phyloP scores from a whole-genome alignment of 2,329 filamentous ascomycete genomes.

The Colletotrichum agaves region DNA sequence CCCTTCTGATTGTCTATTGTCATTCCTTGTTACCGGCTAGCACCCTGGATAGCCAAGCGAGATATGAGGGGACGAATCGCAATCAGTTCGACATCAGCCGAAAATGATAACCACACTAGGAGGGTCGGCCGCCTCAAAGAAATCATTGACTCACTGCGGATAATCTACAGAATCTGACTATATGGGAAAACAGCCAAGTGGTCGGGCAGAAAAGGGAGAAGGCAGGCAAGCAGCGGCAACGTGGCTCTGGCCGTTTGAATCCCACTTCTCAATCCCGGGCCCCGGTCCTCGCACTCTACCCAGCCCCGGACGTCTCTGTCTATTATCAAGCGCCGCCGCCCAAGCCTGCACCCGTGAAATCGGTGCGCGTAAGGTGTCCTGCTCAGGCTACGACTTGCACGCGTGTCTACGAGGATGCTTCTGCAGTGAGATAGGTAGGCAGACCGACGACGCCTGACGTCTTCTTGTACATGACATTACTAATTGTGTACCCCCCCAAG shows the following conservation, averaged over 20 bases:
- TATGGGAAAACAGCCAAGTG: background rate
- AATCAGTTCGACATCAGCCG: conserved; percentile 10
- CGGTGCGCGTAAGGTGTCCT: background rate
- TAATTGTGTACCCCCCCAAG: too few species aligned
- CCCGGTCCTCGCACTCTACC: conserved; percentile 16
- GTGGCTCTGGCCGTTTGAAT: conserved; percentile 3
- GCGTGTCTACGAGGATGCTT: background rate
- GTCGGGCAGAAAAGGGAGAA: background rate
- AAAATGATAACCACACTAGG: background rate
- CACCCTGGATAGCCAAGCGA: conserved; percentile 4
- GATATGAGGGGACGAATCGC: conserved; percentile 12
- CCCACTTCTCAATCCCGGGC: background rate
- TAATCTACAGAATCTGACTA: background rate
- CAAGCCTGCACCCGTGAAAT: background rate
- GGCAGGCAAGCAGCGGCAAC: background rate
- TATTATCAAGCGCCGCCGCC: too few species aligned
- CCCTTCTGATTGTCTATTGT: background rate
- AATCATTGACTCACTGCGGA: background rate
- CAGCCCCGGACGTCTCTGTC: conserved; percentile 1
- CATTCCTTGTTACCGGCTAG: background rate
- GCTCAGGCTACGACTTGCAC: background rate
- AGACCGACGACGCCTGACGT: background rate
- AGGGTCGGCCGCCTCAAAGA: background rate
- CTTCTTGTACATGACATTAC: too few species aligned
- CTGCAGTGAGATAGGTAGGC: background rate